Base-by-base conservation (phyloP, 306 rosid genomes). In the Pyrus bretschneideri region DNA sequence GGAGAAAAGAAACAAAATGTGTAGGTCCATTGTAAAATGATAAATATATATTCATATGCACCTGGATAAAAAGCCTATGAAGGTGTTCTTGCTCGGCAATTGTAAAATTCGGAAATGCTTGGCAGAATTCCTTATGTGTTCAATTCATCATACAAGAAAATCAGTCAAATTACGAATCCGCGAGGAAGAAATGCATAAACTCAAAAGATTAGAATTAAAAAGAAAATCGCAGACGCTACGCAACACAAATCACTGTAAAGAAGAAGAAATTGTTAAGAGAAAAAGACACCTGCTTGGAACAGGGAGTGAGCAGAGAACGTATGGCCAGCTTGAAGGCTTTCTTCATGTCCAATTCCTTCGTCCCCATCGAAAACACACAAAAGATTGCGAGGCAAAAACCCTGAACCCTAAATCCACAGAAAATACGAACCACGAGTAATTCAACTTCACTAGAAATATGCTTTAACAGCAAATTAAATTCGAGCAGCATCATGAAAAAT, bases 41-140 rank as follows among this genome's bases (percentile, higher is more conserved):
- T 11, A 30, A 7, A 69, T 10, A 46, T 45, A 46, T 4, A 12
- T 13, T 46, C 52, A 46, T 13, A 68, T 15, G 72, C 83, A 87
- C 98, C 97, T 91, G 90, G 69, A 89, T 87, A 75, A 85, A 93
- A 33, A 91, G 80, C 45, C 77, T 86, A 73, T 91, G 93, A 64
- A 91, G 96, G 75, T 42, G 72, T 42, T 90, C 88, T 76, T 84
- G 89, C 86, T 93, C 94, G 2, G 82, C 30, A 11, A 69, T 38
- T 13, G 87, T 76, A 75, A 91, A 91, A 81, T 69, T 82, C 63
- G 85, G 67, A 80, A 91, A 88, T 38, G 87, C 92, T 81, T 90
- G 76, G 77, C 76, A 31, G 68, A 93, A 88, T 27, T 88, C 96
- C 97, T 88, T 38, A 55, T 1, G 31, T 55, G 33, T 52, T 29